phyloP scores from a whole-genome alignment of 371 early-diverging fungal genomes.

The Syncephalastrum racemosum region DNA sequence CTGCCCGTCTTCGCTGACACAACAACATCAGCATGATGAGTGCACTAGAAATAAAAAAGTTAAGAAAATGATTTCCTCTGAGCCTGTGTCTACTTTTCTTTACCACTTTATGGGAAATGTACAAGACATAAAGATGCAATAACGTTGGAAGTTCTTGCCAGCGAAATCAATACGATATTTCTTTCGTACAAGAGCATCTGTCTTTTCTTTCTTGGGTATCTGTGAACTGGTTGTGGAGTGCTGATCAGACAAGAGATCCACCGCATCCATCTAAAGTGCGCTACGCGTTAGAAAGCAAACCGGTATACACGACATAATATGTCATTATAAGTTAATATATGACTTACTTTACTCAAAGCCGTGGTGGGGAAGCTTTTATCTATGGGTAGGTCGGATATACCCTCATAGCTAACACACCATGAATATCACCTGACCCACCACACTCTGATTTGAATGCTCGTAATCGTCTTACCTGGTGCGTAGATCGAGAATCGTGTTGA shows the following conservation, averaged over 20 bases:
- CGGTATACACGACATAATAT: too few relatives aligned
- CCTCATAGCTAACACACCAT: slow-evolving; percentile 8
- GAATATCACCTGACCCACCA: background rate
- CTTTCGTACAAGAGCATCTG: slow-evolving; percentile 11
- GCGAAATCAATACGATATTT: slow-evolving; percentile 45
- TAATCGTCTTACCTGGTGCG: slow-evolving; percentile 24
- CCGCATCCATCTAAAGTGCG: too few relatives aligned
- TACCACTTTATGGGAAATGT: slow-evolving; percentile 37
- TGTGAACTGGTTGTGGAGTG: too few relatives aligned
- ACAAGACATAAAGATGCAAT: slow-evolving; percentile 41
- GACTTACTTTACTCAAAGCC: slow-evolving; percentile 10
- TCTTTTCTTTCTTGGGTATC: slow-evolving; percentile 1
- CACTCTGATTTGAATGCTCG: background rate
- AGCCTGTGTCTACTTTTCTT: background rate
- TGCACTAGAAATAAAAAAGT: slow-evolving; percentile 14
- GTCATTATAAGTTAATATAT: too few relatives aligned
- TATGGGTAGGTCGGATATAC: slow-evolving; percentile 7
- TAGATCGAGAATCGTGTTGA: slow-evolving; percentile 30
- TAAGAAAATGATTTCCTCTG: background rate
- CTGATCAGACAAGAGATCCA: too few relatives aligned
- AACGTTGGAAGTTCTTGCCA: slow-evolving; percentile 41
- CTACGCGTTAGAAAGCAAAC: too few relatives aligned
- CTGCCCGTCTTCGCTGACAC: slow-evolving; percentile 44
- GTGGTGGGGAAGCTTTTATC: slow-evolving; percentile 18
- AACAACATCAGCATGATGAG: slow-evolving; percentile 26